Base-by-base conservation (phyloP, 345 rosid species). In the Linum usitatissimum region DNA sequence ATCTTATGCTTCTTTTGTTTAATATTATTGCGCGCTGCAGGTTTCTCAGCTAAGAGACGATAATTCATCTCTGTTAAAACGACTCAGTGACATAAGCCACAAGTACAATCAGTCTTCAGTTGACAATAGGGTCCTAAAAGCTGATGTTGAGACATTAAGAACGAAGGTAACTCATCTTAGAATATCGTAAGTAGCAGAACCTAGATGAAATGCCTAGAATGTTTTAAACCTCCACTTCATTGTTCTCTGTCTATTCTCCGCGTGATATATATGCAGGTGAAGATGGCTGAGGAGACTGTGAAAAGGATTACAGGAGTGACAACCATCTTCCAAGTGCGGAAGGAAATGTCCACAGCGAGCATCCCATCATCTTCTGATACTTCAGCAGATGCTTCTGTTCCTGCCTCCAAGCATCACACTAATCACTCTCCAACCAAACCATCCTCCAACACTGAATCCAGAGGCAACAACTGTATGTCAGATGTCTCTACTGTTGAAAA, bases 311-410 rank as follows among this genome's bases (percentile, higher is more conserved):
- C 76, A 7, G 76, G 76, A 18, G 36, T 60, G 28, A 60, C 36
- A 56, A 42, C 66, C 0, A 19, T 64, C 21, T 68, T 81, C 60
- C 96, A 73, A 59, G 61, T 64, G 17, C 61, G 70, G 58, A 80
- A 89, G 40, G 85, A 76, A 18, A 66, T 78, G 55, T 80, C 90
- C 45, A 61, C 80, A 1, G 53, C 66, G 39, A 72, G 83, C 57
- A 56, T 66, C 64, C 66, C 81, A 40, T 75, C 86, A 9, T 83
- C 77, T 53, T 77, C 91, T 14, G 88, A 83, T 39, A 64, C 81
- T 49, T 80, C 84, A 39, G 66, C 80, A 2, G 86, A 79, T 36
- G 81, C 81, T 61, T 77, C 85, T 5, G 81, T 78, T 68, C 83
- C 90, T 6, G 79, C 51, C 4, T 45, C 71, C 68, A 14, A 71